Evolutionary conservation across 805 yeast species (phyloP).

Genomic region (Jamesozyma spencerorum): DNA sequence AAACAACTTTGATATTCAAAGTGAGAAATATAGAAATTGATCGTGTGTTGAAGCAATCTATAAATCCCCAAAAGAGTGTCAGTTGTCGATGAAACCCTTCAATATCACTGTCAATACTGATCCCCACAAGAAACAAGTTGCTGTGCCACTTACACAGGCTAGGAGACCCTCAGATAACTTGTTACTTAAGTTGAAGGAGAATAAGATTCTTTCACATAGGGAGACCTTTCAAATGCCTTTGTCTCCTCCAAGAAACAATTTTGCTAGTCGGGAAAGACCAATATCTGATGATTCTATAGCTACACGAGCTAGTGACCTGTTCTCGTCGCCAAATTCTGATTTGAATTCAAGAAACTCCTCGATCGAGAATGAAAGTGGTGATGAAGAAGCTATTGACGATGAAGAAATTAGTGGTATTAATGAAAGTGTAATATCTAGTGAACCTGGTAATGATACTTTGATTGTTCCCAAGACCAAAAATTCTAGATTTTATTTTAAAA

Average conservation of each 20-base stretch:
- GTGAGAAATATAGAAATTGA: neutral
- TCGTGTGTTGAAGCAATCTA: too few species aligned
- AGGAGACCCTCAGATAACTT: slow-evolving; percentile 30
- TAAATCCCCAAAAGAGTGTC: too few species aligned
- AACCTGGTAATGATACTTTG: slow-evolving; percentile 3
- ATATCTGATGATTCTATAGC: slow-evolving; percentile 27
- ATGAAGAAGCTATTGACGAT: slow-evolving; percentile 5
- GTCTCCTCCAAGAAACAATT: slow-evolving; percentile 18
- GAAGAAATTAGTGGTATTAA: slow-evolving; percentile 14
- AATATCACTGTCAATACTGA: too few species aligned
- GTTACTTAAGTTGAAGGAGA: slow-evolving; percentile 10
- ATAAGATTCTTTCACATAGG: slow-evolving; percentile 1
- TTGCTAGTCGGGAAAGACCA: slow-evolving; percentile 19
- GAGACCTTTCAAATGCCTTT: neutral
- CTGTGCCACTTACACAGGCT: slow-evolving; percentile 4
- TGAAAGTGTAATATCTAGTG: slow-evolving; percentile 5
- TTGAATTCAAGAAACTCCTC: slow-evolving; percentile 22
- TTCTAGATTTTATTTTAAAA: slow-evolving; percentile 3
- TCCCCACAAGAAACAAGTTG: too few species aligned
- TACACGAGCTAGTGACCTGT: slow-evolving; percentile 23
- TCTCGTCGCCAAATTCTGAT: slow-evolving; percentile 24
- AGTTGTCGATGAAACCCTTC: too few species aligned
- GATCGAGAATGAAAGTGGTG: slow-evolving; percentile 20
- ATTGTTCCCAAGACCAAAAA: neutral
- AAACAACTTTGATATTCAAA: too few species aligned